A percentile compares a stretch with the other conserved stretches of the same genome.
Evolutionary conservation across 495 filamentous ascomycete genomes (phyloP).

Genomic region (Talaromyces proteolyticus): DNA sequence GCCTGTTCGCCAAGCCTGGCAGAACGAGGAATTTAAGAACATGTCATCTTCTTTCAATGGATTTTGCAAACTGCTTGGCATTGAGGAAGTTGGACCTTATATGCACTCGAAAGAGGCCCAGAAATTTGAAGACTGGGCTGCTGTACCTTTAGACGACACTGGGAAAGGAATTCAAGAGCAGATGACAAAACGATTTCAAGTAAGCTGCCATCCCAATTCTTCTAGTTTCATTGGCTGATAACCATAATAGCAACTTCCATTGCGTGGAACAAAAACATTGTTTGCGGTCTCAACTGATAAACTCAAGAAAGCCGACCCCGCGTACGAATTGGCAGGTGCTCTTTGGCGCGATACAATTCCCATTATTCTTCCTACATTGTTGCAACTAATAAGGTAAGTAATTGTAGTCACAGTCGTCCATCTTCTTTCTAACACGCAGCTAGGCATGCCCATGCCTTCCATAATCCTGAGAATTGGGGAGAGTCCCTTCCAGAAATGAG

Average conservation of each 20-base stretch:
- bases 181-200: conserved; percentile 52
- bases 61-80: conserved; percentile 73
- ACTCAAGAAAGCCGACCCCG: conserved; percentile 58
- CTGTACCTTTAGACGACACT: conserved; percentile 65
- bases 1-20: conserved; percentile 77
- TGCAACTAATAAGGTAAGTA: conserved; percentile 73
- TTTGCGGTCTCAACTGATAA: conserved; percentile 87
- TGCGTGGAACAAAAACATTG: conserved; percentile 84
- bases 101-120: conserved; percentile 66
- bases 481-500: conserved; percentile 73
- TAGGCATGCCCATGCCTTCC: conserved; percentile 89
- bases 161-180: neutral
- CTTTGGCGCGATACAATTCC: conserved; percentile 84
- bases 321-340: conserved; percentile 63
- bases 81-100: conserved; percentile 77
- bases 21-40: conserved; percentile 57
- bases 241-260: conserved; percentile 54
- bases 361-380: conserved; percentile 74
- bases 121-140: conserved; percentile 76
- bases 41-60: conserved; percentile 69
- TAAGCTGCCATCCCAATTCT: conserved; percentile 21
- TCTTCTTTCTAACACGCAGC: conserved; percentile 12
- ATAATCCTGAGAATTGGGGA: conserved; percentile 80
- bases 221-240: conserved; percentile 6
- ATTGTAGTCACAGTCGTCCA: neutral